Evolutionary conservation across 345 rosid genomes (phyloP).

Genomic region (Eucalyptus cloeziana): DNA sequence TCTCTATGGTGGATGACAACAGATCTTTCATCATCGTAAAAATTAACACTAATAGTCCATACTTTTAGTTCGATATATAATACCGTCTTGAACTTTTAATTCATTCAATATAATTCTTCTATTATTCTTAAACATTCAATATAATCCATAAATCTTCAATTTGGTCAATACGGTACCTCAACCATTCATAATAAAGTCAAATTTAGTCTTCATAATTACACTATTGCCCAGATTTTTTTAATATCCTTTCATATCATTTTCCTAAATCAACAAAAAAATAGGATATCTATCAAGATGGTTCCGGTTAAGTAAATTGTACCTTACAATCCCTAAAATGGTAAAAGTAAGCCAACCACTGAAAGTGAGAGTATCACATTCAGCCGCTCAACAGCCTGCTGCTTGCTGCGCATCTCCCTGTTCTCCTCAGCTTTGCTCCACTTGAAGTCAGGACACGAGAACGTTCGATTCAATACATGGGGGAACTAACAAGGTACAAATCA

Average conservation of each 20-base stretch:
- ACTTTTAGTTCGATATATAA: too few relatives aligned
- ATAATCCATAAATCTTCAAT: background rate
- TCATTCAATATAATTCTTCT: fast-evolving
- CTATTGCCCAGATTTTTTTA: background rate
- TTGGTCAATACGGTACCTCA: background rate
- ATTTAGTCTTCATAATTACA: background rate
- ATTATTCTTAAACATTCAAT: background rate
- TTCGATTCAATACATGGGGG: background rate
- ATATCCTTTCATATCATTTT: background rate
- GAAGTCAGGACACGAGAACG: background rate
- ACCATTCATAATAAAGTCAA: background rate
- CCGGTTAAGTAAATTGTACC: background rate
- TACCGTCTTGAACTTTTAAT: background rate
- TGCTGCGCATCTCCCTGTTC: background rate
- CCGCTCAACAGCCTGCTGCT: background rate
- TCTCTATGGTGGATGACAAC: background rate
- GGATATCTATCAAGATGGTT: background rate
- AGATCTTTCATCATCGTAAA: background rate
- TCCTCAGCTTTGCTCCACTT: background rate
- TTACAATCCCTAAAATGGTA: background rate
- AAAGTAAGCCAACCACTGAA: background rate
- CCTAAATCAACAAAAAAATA: background rate
- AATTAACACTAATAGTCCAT: background rate
- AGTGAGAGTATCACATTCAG: background rate
- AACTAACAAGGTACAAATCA: background rate